Evolutionary conservation across 306 rosid species (phyloP).

Genomic region (Lathyrus oleraceus): DNA sequence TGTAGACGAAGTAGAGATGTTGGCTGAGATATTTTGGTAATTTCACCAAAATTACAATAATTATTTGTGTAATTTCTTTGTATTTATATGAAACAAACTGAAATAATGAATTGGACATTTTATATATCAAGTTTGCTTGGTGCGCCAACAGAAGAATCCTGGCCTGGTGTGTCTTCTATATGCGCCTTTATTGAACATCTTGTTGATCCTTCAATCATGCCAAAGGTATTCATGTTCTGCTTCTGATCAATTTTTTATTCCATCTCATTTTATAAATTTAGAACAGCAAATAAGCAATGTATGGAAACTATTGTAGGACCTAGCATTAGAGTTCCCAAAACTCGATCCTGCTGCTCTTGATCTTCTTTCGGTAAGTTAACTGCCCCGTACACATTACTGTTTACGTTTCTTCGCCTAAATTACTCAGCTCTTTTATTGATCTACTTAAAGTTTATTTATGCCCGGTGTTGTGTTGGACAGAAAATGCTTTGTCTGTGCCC

Average conservation of each 20-base stretch:
- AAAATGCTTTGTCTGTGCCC: constrained; percentile 30
- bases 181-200: not conserved
- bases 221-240: constrained; percentile 5
- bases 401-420: not conserved
- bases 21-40: constrained; percentile 10
- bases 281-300: not conserved
- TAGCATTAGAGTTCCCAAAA: not conserved
- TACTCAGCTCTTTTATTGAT: not conserved
- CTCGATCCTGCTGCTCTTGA: constrained; percentile 17
- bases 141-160: constrained; percentile 32
- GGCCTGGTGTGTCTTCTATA: constrained; percentile 24
- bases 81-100: not conserved
- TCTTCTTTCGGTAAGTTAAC: constrained; percentile 30
- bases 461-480: constrained; percentile 17
- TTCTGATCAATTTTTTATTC: not conserved
- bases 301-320: constrained; percentile 13
- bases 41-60: not conserved
- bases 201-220: not conserved
- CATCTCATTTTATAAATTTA: not conserved
- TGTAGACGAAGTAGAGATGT: not conserved
- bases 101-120: not conserved
- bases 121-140: constrained; percentile 24
- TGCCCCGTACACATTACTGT: not conserved
- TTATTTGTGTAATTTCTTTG: not conserved
- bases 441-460: not conserved